Evolutionary conservation across 2,329 filamentous ascomycete species (phyloP), one percentile per base, ranked within the genome.

Genomic region (Elsinoe batatas): DNA sequence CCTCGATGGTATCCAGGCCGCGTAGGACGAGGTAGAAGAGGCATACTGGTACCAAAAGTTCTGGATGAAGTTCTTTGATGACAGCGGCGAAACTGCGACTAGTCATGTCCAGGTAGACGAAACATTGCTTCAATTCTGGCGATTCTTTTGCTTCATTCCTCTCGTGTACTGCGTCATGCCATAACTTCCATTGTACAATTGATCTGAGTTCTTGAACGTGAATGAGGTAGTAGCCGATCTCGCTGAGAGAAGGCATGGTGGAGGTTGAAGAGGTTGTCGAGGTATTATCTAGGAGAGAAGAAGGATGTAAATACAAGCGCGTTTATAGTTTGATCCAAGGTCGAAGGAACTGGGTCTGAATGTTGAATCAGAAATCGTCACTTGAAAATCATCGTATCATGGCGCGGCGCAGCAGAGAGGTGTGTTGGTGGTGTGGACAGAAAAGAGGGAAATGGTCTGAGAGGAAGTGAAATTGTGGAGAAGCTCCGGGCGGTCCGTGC

Each of bases 1-100:
- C 93, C 73, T 98, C 93, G 58, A 98, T 88, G n/a, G 93, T 98
- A 71, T 98, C 93, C 51, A 98, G 80, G 46, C 88, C 93, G 59
- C 93, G 88, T 55, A 98, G 79, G 54, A 89, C 81, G 26, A 98
- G 81, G 75, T 98, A 98, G 79, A 98, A 98, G 8, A 97, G 77
- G 56, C 85, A 83, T 44, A 97, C 80, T 20, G 93, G 90, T 38
- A 96, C 81, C 35, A 97, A 81, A 32, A 98, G 83, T 73, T 98
- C 91, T 1, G 90, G 90, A 68, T 96, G 91, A 42, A 98, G 80
- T 74, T 98, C 93, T 72, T 95, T 83, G 61, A 98, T 98, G 68
- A 98, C 93, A 46, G 89, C 79, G 53, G 85, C 79, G 71, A 98
- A 98, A 70, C 90, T 96, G 58, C 93, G 87, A 69, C 91, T 96